Conservation (phyloP, 495 filamentous ascomycete species). For the Neurospora sublineolata region DNA sequence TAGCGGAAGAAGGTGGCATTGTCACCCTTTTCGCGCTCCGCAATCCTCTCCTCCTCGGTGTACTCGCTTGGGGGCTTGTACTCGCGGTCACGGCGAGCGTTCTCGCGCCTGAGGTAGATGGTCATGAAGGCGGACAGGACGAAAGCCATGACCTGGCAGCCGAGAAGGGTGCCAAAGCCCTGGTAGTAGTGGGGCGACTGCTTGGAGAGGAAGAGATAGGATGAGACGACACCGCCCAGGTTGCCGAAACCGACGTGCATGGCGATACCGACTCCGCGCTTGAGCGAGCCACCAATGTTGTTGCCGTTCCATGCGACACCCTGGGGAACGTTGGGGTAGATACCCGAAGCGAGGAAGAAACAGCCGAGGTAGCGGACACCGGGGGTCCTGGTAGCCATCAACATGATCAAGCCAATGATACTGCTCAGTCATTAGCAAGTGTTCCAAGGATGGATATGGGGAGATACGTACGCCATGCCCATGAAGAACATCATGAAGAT, state of each 20-base stretch:
- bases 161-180: slow-evolving; percentile 46
- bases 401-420: slow-evolving; percentile 54
- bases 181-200: slow-evolving; percentile 48
- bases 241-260: slow-evolving; percentile 75
- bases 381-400: slow-evolving; percentile 42
- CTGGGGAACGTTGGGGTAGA: slow-evolving; percentile 65
- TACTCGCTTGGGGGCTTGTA: slow-evolving; percentile 35
- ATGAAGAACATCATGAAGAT: slow-evolving; percentile 48
- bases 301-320: slow-evolving; percentile 73
- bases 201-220: slow-evolving; percentile 52
- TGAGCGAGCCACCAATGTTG: slow-evolving; percentile 71
- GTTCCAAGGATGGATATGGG: neutral
- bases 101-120: slow-evolving; percentile 50
- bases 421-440: slow-evolving; percentile 21
- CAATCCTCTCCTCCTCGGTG: slow-evolving; percentile 32
- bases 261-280: slow-evolving; percentile 69
- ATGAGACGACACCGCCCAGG: slow-evolving; percentile 59
- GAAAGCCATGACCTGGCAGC: slow-evolving; percentile 33
- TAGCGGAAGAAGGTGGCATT: slow-evolving; percentile 44
- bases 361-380: slow-evolving; percentile 60
- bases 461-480: slow-evolving; percentile 24
- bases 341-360: slow-evolving; percentile 54
- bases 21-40: slow-evolving; percentile 39
- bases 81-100: slow-evolving; percentile 39
- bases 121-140: slow-evolving; percentile 43